A percentile compares a stretch with the other conserved stretches of the same genome.
Conservation (phyloP, 768 basidiomycete genomes). For the Boletales sp. region DNA sequence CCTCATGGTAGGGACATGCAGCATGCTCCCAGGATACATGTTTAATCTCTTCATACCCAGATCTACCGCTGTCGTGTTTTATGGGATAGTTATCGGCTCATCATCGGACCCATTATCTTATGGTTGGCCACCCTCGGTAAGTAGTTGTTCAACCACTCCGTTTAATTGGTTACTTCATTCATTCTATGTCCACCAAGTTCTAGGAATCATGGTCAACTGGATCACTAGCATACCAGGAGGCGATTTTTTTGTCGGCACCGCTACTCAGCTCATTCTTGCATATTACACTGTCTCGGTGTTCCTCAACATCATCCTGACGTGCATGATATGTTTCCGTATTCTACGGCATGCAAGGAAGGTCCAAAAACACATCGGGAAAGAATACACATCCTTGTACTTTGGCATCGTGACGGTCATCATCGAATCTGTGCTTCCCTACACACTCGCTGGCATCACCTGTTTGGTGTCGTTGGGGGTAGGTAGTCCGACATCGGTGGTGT, state of each 20-base stretch:
- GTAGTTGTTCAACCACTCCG: background rate
- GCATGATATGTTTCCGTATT: slow-evolving; percentile 10
- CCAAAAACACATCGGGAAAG: background rate
- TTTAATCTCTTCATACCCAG: slow-evolving; percentile 14
- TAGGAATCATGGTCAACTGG: slow-evolving; percentile 4
- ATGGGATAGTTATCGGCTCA: slow-evolving; percentile 20
- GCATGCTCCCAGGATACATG: background rate
- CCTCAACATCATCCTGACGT: slow-evolving; percentile 4
- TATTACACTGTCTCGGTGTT: slow-evolving; percentile 2
- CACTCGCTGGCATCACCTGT: slow-evolving; percentile 5
- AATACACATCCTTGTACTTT: slow-evolving; percentile 7
- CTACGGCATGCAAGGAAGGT: background rate
- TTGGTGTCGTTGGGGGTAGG: slow-evolving; percentile 2
- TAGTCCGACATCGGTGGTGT: background rate
- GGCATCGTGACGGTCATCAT: slow-evolving; percentile 3
- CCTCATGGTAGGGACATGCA: slow-evolving; percentile 14
- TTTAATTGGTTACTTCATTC: background rate
- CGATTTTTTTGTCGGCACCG: background rate
- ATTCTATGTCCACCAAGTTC: background rate
- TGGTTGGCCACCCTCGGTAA: slow-evolving; percentile 14
- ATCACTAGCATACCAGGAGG: background rate
- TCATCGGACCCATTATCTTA: slow-evolving; percentile 12
- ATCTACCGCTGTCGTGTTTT: slow-evolving; percentile 35
- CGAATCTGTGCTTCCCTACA: slow-evolving; percentile 15
- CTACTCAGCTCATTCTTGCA: background rate